Conservation (phyloP, 2,329 filamentous ascomycete species). For the Aspergillus pseudoglaucus region DNA sequence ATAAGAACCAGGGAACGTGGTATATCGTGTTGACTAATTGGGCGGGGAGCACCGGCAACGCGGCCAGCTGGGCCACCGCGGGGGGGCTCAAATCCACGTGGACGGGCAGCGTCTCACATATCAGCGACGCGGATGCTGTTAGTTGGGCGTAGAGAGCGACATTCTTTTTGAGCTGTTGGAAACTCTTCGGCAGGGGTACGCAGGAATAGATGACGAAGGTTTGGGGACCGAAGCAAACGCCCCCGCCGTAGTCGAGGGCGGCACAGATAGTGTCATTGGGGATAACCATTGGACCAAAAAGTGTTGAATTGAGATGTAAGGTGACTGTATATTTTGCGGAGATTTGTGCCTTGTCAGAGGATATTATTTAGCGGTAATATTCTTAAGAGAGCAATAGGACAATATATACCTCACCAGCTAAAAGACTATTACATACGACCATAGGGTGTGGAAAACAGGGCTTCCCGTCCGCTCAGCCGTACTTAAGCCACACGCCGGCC, state of each 20-base stretch:
- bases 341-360: no score
- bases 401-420: no score
- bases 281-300: not conserved
- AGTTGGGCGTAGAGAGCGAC: not conserved
- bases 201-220: constrained; percentile 9
- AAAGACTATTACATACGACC: no score
- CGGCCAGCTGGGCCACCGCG: constrained; percentile 1
- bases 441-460: no score
- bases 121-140: not conserved
- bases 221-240: constrained; percentile 5
- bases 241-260: constrained; percentile 5
- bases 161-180: constrained; percentile 1
- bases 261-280: constrained; percentile 1
- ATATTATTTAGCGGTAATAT: no score
- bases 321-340: no score
- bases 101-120: constrained; percentile 5
- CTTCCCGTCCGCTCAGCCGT: no score
- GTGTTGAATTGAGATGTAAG: no score
- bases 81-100: constrained; percentile 1
- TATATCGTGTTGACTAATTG: not conserved
- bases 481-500: no score
- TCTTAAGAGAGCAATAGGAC: no score
- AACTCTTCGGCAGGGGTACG: constrained; percentile 3
- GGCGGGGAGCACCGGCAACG: constrained; percentile 1
- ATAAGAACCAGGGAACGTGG: constrained; percentile 12